These are phyloP conservation scores for Yamadazyma nakazawae DNA, from an alignment of 805 yeast genomes.

Conservation along the genomic window DNA sequence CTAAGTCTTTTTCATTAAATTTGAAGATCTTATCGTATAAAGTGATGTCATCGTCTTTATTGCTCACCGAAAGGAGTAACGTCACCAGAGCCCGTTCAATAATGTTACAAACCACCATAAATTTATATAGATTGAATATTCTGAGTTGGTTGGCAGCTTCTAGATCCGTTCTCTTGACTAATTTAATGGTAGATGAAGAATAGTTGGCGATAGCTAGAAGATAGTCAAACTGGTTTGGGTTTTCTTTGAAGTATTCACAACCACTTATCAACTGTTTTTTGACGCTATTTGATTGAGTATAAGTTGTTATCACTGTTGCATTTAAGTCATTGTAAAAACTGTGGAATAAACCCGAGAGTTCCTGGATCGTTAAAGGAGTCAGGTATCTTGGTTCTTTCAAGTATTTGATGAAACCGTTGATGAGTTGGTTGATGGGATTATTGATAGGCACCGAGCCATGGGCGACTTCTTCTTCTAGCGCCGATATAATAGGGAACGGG, in stretches of 20 bases:
- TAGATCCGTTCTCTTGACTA: constrained; percentile 34
- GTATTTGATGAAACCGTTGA: constrained; percentile 21
- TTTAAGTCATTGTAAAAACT: constrained; percentile 38
- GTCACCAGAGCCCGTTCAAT: constrained; percentile 33
- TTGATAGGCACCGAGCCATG: neutral
- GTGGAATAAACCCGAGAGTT: constrained; percentile 31
- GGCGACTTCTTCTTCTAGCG: constrained; percentile 2
- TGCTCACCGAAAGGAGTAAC: constrained; percentile 24
- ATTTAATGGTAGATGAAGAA: constrained; percentile 32
- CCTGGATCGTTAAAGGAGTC: constrained; percentile 35
- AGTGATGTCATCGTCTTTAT: constrained; percentile 25
- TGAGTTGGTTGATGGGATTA: constrained; percentile 3
- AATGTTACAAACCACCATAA: constrained; percentile 29
- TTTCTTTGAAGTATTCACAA: constrained; percentile 25
- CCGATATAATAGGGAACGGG: neutral
- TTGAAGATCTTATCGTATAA: constrained; percentile 38
- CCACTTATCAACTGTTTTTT: constrained; percentile 36
- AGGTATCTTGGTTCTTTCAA: constrained; percentile 43
- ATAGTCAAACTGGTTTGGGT: constrained; percentile 36
- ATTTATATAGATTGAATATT: constrained; percentile 40
- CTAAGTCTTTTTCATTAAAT: constrained; percentile 37
- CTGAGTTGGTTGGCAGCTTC: constrained; percentile 38
- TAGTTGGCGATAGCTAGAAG: constrained; percentile 41
- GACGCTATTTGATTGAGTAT: constrained; percentile 36
- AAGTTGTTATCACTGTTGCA: constrained; percentile 28